These are phyloP conservation scores for Ulmus americana DNA, from an alignment of 331 rosid species.

Conservation along the genomic window DNA sequence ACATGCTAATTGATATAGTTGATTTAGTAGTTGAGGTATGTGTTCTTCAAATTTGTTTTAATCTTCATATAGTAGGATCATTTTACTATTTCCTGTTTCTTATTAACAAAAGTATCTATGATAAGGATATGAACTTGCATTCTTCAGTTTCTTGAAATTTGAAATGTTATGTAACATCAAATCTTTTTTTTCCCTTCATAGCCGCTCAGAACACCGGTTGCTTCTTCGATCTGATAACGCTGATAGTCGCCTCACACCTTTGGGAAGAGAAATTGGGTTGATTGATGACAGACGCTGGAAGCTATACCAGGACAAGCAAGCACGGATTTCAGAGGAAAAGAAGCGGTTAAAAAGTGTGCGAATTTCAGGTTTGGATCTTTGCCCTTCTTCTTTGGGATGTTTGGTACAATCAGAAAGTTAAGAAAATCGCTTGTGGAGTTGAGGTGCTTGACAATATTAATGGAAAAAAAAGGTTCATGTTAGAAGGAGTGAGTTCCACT, in stretches of 20 bases:
- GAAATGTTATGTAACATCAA: background rate
- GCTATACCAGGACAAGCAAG: slow-evolving; percentile 81
- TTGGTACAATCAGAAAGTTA: background rate
- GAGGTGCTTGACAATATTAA: background rate
- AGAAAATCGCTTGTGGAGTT: background rate
- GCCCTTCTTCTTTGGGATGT: slow-evolving; percentile 8
- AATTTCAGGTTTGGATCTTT: slow-evolving; percentile 61
- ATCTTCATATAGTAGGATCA: background rate
- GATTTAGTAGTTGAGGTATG: background rate
- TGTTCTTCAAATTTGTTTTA: background rate
- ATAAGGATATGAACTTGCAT: background rate
- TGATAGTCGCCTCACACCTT: slow-evolving; percentile 90
- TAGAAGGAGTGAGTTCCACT: too few species aligned
- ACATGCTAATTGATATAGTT: background rate
- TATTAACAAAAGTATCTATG: background rate
- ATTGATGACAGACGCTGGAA: slow-evolving; percentile 93
- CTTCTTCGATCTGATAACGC: slow-evolving; percentile 95
- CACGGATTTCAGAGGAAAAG: slow-evolving; percentile 75
- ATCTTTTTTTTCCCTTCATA: slow-evolving; percentile 22
- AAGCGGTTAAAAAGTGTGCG: slow-evolving; percentile 70
- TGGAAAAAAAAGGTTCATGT: background rate
- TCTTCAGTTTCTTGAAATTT: background rate
- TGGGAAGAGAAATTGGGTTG: slow-evolving; percentile 86
- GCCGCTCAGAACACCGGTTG: slow-evolving; percentile 97
- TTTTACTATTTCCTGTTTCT: background rate